Base-by-base conservation (phyloP, 257 asterid species). In the Rauvolfia tetraphylla region DNA sequence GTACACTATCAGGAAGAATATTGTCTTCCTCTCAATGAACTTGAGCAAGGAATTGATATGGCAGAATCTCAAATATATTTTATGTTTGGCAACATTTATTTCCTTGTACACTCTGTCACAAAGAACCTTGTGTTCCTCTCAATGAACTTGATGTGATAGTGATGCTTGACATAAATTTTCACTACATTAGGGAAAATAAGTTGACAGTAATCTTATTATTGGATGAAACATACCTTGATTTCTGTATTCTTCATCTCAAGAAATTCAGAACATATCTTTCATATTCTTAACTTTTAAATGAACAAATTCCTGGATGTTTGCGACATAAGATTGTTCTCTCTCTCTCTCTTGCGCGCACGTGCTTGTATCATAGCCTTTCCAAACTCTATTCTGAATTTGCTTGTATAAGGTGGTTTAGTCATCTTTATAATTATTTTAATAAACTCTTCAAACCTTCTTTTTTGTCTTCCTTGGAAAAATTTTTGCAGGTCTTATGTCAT, bases 401-500 rank as follows among this genome's bases (percentile, higher is more conserved):
- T 53, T 12, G 4, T 18, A 20, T 53, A 53, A 53, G n/a, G 5
- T 20, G 31, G 31, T 54, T 73, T 56, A 38, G 3, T 38, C 75
- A 33, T 38, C 39, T 56, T 73, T 39, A 27, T 41, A 3, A 0
- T 14, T 48, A 20, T 62, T 66, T 51, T 11, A 27, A 20, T 22
- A 39, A 13, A 27, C 58, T 10, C 57, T 18, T 31, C 25, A n/a
- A 5, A n/a, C 44, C 80, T 54, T 25, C 5, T 27, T 71, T 0
- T 34, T 10, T 51, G 18, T 33, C 38, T 25, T 53, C 59, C 11
- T 6, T 33, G 6, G 20, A 27, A 54, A 66, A 41, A 63, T 27
- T 33, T 29, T 75, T 79, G 68, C 90, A 95, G 99, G 98, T 49
- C 93, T 95, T 23, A 73, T 93, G 85, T 90, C 97, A 68, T 95